These are phyloP conservation scores for Termitomyces sp. DNA, from an alignment of 768 basidiomycete genomes.

Conservation along the genomic window DNA sequence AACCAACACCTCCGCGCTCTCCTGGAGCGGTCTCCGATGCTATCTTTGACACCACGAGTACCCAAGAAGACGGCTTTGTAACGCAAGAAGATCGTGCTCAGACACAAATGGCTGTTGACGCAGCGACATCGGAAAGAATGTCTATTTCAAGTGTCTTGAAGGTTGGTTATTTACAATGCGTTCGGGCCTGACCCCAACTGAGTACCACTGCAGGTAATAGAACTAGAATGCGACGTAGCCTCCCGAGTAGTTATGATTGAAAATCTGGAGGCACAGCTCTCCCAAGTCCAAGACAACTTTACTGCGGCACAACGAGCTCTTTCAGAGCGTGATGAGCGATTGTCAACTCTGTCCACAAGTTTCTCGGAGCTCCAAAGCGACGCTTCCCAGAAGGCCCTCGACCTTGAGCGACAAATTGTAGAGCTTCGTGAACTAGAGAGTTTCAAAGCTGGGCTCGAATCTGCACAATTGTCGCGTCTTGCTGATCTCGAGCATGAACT, in stretches of 20 bases:
- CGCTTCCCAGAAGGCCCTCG: slow-evolving; percentile 13
- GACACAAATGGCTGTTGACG: background rate
- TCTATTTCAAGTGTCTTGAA: background rate
- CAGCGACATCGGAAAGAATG: background rate
- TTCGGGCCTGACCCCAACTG: background rate
- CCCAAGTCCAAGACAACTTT: slow-evolving; percentile 19
- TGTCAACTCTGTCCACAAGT: slow-evolving; percentile 22
- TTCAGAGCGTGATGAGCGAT: slow-evolving; percentile 24
- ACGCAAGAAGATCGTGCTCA: background rate
- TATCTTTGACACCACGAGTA: background rate
- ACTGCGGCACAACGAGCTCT: slow-evolving; percentile 19
- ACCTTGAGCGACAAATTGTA: slow-evolving; percentile 8
- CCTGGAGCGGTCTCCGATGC: slow-evolving; percentile 10
- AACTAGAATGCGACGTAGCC: slow-evolving; percentile 21
- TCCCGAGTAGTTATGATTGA: slow-evolving; percentile 16
- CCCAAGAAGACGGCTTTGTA: background rate
- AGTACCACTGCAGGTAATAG: slow-evolving; percentile 14
- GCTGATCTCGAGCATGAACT: slow-evolving; percentile 16
- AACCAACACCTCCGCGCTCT: slow-evolving; percentile 47
- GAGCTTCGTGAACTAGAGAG: slow-evolving; percentile 14
- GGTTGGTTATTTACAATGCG: slow-evolving; percentile 3
- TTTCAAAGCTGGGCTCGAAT: slow-evolving; percentile 18
- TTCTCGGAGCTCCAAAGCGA: slow-evolving; percentile 19
- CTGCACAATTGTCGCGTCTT: slow-evolving; percentile 12
- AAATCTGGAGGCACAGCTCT: slow-evolving; percentile 21